Base-by-base conservation (phyloP, 305 asterid species). In the Salvia sclarea region DNA sequence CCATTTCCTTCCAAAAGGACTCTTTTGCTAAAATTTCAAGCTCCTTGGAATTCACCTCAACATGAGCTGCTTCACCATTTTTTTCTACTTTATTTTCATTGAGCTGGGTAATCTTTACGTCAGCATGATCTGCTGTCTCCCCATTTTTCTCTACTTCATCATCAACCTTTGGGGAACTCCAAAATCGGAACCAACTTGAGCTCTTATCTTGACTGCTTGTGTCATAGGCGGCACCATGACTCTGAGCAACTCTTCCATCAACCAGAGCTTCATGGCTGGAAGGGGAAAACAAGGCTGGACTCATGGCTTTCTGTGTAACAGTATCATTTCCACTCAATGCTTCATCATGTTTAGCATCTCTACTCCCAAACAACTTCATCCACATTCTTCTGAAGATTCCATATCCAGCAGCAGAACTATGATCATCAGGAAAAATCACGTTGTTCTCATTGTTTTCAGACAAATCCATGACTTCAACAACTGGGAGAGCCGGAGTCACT, bases 1-100 rank as follows among this genome's bases (percentile, higher is more conserved):
- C 74, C 68, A 93, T 48, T 63, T 86, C 96, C 24, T 76, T 78
- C 97, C 98, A 93, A 75, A 91, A 84, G 14, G 90, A 76, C 64
- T 80, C 85, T 65, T 76, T 59, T 7, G 84, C 77, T 78, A 88
- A 82, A 11, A 84, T 21, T 25, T 70, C 82, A 60, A 47, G 78
- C 68, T 67, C 68, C 77, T 54, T 57, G 48, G 69, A 44, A 45
- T 66, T 66, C 74, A 28, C 66, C 47, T 80, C 62, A 22, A 1
- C 17, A 47, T 25, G 68, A 54, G 70, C 84, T 28, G 66, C 66
- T 30, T 22, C 33, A 13, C 54, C 16, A 13, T 3, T 37, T 21
- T 68, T 33, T 20, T 68, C 61, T 16, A 5, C 72, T 28, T 28
- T 25, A 17, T 44, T 30, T 43, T 56, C 56, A 28, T 69, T 80